Evolutionary conservation across 345 rosid species (phyloP).

Genomic region (Eucalyptus sideroxylon): DNA sequence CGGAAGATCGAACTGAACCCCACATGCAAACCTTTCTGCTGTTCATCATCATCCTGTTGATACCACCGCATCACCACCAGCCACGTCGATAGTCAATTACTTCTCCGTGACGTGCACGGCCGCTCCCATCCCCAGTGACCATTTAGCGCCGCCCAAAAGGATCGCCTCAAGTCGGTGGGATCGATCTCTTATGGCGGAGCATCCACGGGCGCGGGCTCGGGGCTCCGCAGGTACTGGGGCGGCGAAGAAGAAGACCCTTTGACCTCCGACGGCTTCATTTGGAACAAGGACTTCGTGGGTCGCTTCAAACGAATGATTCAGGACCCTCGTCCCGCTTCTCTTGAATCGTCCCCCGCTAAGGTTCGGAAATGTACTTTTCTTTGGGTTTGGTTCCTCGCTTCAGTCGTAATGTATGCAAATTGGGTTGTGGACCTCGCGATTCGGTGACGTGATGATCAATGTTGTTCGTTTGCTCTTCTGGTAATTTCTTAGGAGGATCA

Average conservation of each 20-base stretch:
- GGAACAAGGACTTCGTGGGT: slow-evolving; percentile 85
- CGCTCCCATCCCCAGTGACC: slow-evolving; percentile 40
- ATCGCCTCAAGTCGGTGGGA: slow-evolving; percentile 72
- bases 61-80: neutral
- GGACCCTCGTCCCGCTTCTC: neutral
- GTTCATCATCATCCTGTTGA: neutral
- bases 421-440: neutral
- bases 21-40: neutral
- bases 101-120: slow-evolving; percentile 39
- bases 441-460: neutral
- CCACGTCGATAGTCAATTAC: slow-evolving; percentile 50
- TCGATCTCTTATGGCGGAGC: slow-evolving; percentile 87
- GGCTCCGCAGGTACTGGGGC: slow-evolving; percentile 82
- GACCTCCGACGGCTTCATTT: slow-evolving; percentile 71
- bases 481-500: neutral
- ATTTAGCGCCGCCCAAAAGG: slow-evolving; percentile 24
- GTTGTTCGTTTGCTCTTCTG: neutral
- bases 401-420: neutral
- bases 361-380: neutral
- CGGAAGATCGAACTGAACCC: neutral
- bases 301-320: slow-evolving; percentile 59
- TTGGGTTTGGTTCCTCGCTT: neutral
- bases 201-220: slow-evolving; percentile 46
- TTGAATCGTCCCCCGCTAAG: neutral
- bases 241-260: slow-evolving; percentile 80